Base-by-base conservation (phyloP, 225 moss, liverwort and hornwort genomes). In the Anthoceros angustus region DNA sequence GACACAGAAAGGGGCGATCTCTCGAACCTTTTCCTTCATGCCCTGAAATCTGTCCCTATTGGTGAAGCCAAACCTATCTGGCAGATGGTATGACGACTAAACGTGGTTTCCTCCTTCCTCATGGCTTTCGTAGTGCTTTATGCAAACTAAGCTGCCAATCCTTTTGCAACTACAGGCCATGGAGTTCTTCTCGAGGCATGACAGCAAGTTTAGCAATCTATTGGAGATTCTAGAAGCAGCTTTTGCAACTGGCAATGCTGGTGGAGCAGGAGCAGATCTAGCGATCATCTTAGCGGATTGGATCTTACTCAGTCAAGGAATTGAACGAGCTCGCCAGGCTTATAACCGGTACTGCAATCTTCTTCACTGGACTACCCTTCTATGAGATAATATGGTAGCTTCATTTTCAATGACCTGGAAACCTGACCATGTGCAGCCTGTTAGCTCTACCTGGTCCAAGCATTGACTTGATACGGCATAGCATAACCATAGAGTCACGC, bases 381-480 rank as follows among this genome's bases (percentile, higher is more conserved):
- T 20, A 11, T 24, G 23, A 0, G 16, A 32, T 43, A 42, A 16
- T 18, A 0, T 45, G 12, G 0, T 3, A 0, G 46, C 42, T 5
- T 45, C 42, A 68, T 10, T 24, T 8, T 68, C 39, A 25, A 61
- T 50, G 32, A 32, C n/a, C 16, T 7, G 18, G 12, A 39, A 26
- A 61, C 16, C 32, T 25, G 2, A 16, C 49, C 25, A 42, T 42
- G 23, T 66, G 8, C 84, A 98, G 98, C 45, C 78, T 98, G 63
- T 62, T 87, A 43, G 74, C 77, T 23, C 84, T 92, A 67, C 98
- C 98, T 49, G 77, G 87, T 78, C 88, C 89, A 24, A 81, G 77
- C 46, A 66, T 82, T 55, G 64, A 77, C 26, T 70, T 98, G 40
- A 77, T 86, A 61, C 89, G 85, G 73, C 71, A 41, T 41, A 92